Percentiles rank a stretch among this genome's conserved stretches.
Conservation (phyloP, 177 flowering plant species). For the Tripterygium wilfordii region DNA sequence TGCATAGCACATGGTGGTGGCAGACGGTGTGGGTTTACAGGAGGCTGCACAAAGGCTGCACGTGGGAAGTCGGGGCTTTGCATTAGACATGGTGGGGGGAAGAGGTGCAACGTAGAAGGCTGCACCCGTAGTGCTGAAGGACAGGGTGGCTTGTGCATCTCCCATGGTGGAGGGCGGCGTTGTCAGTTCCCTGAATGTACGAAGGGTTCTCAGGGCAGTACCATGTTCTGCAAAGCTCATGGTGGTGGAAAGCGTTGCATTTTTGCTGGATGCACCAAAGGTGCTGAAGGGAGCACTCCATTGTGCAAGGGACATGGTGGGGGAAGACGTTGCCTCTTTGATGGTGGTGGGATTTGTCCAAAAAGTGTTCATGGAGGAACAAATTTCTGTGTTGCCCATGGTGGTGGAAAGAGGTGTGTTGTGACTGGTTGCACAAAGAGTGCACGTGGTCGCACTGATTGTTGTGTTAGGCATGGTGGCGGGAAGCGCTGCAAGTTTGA, state of each 20-base stretch:
- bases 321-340: conserved; percentile 78
- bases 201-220: conserved; percentile 90
- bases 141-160: conserved; percentile 86
- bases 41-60: conserved; percentile 84
- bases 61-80: conserved; percentile 92
- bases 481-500: conserved; percentile 79
- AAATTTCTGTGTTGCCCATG: conserved; percentile 82
- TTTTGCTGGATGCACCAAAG: conserved; percentile 82
- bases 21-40: conserved; percentile 61
- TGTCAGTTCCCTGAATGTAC: conserved; percentile 58
- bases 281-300: conserved; percentile 95
- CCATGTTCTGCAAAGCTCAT: conserved; percentile 68
- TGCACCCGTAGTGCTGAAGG: conserved; percentile 97
- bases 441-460: conserved; percentile 92
- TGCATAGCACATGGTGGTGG: conserved; percentile 94
- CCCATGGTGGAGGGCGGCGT: conserved; percentile 95
- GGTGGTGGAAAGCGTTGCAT: conserved; percentile 52
- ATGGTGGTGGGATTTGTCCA: conserved; percentile 92
- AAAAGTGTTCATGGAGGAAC: conserved; percentile 98
- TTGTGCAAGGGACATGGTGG: conserved; percentile 98
- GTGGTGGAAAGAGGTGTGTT: conserved; percentile 48
- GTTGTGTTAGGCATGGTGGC: conserved; percentile 94
- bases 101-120: conserved; percentile 78
- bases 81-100: conserved; percentile 94
- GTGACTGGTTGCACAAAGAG: conserved; percentile 86